phyloP scores from a whole-genome alignment of 2,329 filamentous ascomycete species.

The Cordyceps cateniannulata region DNA sequence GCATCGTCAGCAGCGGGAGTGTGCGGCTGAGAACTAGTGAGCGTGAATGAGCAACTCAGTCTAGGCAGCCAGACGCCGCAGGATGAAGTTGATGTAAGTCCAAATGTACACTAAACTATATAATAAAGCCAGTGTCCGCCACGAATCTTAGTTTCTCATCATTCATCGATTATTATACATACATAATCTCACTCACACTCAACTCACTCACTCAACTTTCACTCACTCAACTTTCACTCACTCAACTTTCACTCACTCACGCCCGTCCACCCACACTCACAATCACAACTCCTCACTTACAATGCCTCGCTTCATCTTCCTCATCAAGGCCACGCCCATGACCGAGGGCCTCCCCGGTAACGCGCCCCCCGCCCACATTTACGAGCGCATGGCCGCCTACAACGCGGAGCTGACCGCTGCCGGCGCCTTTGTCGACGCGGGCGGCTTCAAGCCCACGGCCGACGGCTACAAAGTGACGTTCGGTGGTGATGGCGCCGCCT shows the following conservation, averaged over 20 bases:
- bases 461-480: slow-evolving; percentile 24
- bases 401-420: slow-evolving; percentile 17
- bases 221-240: background rate
- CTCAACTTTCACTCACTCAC: background rate
- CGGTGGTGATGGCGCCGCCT: slow-evolving; percentile 14
- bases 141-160: background rate
- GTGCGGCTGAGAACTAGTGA: background rate
- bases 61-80: background rate
- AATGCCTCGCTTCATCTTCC: slow-evolving; percentile 26
- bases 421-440: slow-evolving; percentile 22
- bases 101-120: background rate
- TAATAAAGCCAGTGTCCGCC: background rate
- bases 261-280: background rate
- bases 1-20: background rate
- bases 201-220: background rate
- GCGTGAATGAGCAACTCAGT: background rate
- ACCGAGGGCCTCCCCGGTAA: slow-evolving; percentile 18
- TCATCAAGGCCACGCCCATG: slow-evolving; percentile 23
- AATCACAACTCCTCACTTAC: background rate
- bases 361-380: slow-evolving; percentile 16
- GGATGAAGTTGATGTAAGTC: background rate
- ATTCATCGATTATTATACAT: background rate
- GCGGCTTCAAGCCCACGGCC: slow-evolving; percentile 22
- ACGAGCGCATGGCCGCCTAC: slow-evolving; percentile 22
- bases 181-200: too few species aligned